Percentiles rank a stretch among this genome's conserved stretches.
Evolutionary conservation across 106 monocot species (phyloP).

Genomic region (Alisma plantagoaquatica): DNA sequence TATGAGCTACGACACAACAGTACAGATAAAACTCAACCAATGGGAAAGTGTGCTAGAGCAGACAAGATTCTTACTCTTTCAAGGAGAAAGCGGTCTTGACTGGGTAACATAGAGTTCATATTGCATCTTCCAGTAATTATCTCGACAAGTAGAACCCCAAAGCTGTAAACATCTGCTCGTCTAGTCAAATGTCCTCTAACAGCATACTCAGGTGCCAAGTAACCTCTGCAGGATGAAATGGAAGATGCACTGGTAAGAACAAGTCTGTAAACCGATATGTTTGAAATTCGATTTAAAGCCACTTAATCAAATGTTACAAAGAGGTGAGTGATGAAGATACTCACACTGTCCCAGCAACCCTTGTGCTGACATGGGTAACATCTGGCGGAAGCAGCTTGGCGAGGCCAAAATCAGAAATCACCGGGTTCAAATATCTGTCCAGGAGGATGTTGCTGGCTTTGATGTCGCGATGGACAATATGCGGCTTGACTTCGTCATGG

Average conservation of each 20-base stretch:
- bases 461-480: constrained; percentile 21
- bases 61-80: constrained; percentile 15
- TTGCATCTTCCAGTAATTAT: constrained; percentile 26
- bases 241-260: neutral
- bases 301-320: constrained; percentile 1
- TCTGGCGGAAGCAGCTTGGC: constrained; percentile 26
- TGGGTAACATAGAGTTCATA: constrained; percentile 12
- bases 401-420: constrained; percentile 27
- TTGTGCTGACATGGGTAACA: constrained; percentile 20
- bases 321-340: neutral
- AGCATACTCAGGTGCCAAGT: constrained; percentile 28
- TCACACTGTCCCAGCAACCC: constrained; percentile 28
- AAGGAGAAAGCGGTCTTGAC: constrained; percentile 12
- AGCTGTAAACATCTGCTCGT: constrained; percentile 25
- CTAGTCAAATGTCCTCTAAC: constrained; percentile 18
- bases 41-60: too few relatives aligned
- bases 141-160: constrained; percentile 27
- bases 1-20: too few relatives aligned
- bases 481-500: constrained; percentile 18
- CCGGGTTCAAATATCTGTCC: constrained; percentile 18
- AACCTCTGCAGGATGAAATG: constrained; percentile 11
- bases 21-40: too few relatives aligned
- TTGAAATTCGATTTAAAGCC: too few relatives aligned
- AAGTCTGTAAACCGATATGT: too few relatives aligned
- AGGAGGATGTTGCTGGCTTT: constrained; percentile 31